Evolutionary conservation across 805 yeast genomes (phyloP).

Genomic region (Hanseniaspora pseudoguilliermondii): DNA sequence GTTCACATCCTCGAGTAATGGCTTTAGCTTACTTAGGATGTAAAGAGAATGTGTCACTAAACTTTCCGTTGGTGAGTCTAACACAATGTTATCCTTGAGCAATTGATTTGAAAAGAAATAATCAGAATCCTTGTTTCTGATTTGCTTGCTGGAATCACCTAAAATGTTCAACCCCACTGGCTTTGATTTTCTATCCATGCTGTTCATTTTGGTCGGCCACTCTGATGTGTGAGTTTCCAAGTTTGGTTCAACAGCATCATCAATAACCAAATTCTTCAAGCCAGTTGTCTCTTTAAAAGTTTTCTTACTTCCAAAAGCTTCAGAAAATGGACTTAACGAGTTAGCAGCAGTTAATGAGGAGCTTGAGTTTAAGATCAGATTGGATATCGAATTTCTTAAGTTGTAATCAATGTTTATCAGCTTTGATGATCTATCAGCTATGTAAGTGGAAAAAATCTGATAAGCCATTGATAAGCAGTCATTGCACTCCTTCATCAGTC

Average conservation of each 20-base stretch:
- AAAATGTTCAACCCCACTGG: neutral
- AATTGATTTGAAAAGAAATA: neutral
- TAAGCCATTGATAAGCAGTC: constrained; percentile 51
- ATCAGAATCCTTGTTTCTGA: neutral
- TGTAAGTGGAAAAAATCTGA: constrained; percentile 51
- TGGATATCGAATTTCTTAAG: constrained; percentile 34
- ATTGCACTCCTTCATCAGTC: constrained; percentile 35
- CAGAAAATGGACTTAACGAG: neutral
- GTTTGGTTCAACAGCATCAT: neutral
- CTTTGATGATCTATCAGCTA: constrained; percentile 54
- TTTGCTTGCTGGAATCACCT: neutral
- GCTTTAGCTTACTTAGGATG: constrained; percentile 30
- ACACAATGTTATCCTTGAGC: neutral
- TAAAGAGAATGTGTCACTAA: constrained; percentile 27
- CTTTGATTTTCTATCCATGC: neutral
- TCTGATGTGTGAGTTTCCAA: neutral
- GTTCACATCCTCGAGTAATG: constrained; percentile 39
- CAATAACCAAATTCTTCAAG: neutral
- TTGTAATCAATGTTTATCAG: constrained; percentile 55
- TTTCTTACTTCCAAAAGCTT: neutral
- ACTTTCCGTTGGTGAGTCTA: constrained; percentile 26
- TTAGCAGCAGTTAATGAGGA: constrained; percentile 23
- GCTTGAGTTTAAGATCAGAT: constrained; percentile 29
- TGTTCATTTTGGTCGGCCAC: neutral
- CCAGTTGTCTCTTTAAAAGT: neutral